phyloP scores from a whole-genome alignment of 164 flowering plant species.

The Piper longum region DNA sequence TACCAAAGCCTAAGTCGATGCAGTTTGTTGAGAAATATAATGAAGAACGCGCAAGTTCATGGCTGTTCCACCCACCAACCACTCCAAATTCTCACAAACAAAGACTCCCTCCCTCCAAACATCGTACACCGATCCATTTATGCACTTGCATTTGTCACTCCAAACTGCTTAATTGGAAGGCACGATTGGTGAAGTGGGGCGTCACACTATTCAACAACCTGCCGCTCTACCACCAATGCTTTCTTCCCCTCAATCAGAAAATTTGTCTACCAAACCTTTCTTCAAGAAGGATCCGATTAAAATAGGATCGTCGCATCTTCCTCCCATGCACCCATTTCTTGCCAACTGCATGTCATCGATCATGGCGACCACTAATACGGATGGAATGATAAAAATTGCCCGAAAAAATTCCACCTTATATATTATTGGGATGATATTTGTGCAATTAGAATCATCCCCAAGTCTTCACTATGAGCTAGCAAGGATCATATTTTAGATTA shows the following conservation, averaged over 20 bases:
- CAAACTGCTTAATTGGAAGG: not conserved
- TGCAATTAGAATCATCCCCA: too few species aligned
- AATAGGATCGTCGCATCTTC: not conserved
- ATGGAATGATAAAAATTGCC: too few species aligned
- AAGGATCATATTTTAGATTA: too few species aligned
- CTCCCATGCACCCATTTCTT: not conserved
- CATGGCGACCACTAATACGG: too few species aligned
- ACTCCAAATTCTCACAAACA: not conserved
- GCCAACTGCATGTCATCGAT: too few species aligned
- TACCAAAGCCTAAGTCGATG: too few species aligned
- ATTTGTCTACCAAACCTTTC: not conserved
- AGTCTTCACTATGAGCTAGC: too few species aligned
- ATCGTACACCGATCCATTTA: not conserved
- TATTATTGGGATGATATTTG: too few species aligned
- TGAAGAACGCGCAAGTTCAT: too few species aligned
- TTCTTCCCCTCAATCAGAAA: not conserved
- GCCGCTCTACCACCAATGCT: not conserved
- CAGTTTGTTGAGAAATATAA: too few species aligned
- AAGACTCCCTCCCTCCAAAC: not conserved
- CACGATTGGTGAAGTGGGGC: not conserved
- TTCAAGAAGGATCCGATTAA: not conserved
- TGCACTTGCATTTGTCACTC: not conserved
- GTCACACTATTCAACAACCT: not conserved
- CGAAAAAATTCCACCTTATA: too few species aligned
- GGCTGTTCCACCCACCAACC: not conserved